Base-by-base conservation (phyloP, 306 rosid genomes). In the Hippophae tibetana region DNA sequence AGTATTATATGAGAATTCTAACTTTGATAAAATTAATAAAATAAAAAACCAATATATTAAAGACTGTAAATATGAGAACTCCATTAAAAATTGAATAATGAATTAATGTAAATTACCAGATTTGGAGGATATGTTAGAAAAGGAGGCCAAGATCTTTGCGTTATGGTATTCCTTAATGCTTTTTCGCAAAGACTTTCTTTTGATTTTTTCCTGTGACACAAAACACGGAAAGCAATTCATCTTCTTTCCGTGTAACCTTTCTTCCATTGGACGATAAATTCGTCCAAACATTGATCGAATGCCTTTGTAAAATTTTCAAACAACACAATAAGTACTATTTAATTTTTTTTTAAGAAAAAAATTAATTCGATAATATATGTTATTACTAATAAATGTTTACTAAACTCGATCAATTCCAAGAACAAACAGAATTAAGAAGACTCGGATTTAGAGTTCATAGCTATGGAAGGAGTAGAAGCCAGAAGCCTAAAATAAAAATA, bases 201-300 rank as follows among this genome's bases (percentile, higher is more conserved):
- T 67, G 65, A 14, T 38, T 64, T 64, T 76, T 52, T 76, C 75
- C 53, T 81, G 71, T 6, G 92, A 83, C 70, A 67, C 61, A 43
- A 92, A 85, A 68, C 89, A 92, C 13, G 78, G 46, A 68, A 87
- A 85, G 81, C 92, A 92, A 44, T 70, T 79, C 96, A 92, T 92
- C 68, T 64, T 87, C 71, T 54, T 54, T 47, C 54, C 5, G 38
- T 41, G 8, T 38, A 2, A 6, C 10, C 44, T 45, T 47, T 56
- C 72, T 71, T 48, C 65, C 65, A 74, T 41, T 56, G 11, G 78
- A 53, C 66, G 67, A 8, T 76, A 59, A 45, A 60, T 49, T 52
- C 72, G 56, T 63, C 53, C 64, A 68, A 51, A 53, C 7, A 46
- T 46, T 57, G 38, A 52, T 53, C 61, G 66, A 77, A 74, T 57